Conservation (phyloP, 228 moss, liverwort and hornwort genomes). For the Sphagnum fallax region DNA sequence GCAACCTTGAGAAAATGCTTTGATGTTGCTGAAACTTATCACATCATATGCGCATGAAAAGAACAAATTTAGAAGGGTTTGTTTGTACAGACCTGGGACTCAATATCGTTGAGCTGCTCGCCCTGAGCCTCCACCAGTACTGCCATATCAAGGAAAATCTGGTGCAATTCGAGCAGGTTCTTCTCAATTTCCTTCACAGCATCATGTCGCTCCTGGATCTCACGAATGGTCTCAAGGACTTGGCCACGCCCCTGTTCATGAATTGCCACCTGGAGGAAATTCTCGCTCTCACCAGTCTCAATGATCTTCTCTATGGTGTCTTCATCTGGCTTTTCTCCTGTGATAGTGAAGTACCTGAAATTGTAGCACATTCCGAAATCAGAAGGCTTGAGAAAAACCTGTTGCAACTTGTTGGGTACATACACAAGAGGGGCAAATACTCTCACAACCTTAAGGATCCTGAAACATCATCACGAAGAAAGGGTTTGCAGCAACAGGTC, state of each 20-base stretch:
- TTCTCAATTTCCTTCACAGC: slow-evolving; percentile 11
- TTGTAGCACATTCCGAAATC: too few species aligned
- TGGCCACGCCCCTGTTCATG: slow-evolving; percentile 9
- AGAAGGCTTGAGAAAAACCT: too few species aligned
- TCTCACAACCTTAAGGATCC: too few species aligned
- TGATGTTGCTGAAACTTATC: too few species aligned
- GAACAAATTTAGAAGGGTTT: too few species aligned
- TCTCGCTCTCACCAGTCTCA: slow-evolving; percentile 10
- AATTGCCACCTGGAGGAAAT: slow-evolving; percentile 4
- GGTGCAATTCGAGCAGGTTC: slow-evolving; percentile 6
- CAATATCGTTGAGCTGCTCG: slow-evolving; percentile 10
- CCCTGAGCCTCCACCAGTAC: slow-evolving; percentile 11
- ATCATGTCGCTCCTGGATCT: slow-evolving; percentile 10
- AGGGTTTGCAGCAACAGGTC: too few species aligned
- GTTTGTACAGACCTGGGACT: slow-evolving; percentile 1
- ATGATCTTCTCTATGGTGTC: slow-evolving; percentile 7
- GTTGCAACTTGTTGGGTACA: too few species aligned
- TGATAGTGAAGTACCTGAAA: slow-evolving; percentile 5
- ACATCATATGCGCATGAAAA: too few species aligned
- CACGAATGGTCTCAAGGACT: slow-evolving; percentile 1
- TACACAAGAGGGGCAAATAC: too few species aligned
- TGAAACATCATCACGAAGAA: too few species aligned
- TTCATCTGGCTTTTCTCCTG: slow-evolving; percentile 9
- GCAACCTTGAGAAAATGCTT: neutral
- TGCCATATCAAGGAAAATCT: slow-evolving; percentile 10